Evolutionary conservation across 2,329 filamentous ascomycete genomes (phyloP).

Genomic region (Colletotrichum truncatum): DNA sequence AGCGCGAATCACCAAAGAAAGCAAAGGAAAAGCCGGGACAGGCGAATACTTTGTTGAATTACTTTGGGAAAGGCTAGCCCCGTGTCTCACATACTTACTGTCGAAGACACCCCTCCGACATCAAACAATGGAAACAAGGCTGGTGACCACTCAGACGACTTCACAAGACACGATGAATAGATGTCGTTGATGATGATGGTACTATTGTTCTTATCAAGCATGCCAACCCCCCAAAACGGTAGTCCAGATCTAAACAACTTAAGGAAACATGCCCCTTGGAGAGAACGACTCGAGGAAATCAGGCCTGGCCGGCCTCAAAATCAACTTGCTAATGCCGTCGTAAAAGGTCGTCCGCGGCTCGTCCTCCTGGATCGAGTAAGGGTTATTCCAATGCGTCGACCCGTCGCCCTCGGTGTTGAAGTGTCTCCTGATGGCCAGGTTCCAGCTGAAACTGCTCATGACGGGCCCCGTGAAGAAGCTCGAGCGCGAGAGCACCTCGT

Average conservation of each 20-base stretch:
- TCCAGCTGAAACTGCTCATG: neutral
- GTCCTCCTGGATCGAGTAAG: neutral
- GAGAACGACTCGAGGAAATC: neutral
- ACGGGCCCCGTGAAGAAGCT: neutral
- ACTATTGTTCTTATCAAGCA: too few relatives aligned
- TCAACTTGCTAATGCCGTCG: neutral
- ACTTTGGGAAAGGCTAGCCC: slow-evolving; percentile 58
- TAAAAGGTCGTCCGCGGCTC: neutral
- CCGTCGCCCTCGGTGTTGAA: neutral
- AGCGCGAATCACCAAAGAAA: slow-evolving; percentile 39
- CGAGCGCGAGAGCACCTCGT: neutral
- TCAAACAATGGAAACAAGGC: too few relatives aligned
- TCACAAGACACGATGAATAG: too few relatives aligned
- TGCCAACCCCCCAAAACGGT: too few relatives aligned
- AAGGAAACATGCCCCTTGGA: neutral
- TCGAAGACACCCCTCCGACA: too few relatives aligned
- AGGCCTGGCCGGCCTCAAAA: neutral
- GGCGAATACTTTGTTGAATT: slow-evolving; percentile 64
- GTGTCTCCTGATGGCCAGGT: neutral
- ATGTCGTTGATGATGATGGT: too few relatives aligned
- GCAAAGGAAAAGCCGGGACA: slow-evolving; percentile 45
- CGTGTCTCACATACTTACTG: too few relatives aligned
- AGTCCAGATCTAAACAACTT: neutral
- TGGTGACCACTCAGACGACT: too few relatives aligned
- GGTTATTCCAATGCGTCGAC: neutral